Conservation (phyloP, 352 stramenopile species). For the Sclerospora graminicola region DNA sequence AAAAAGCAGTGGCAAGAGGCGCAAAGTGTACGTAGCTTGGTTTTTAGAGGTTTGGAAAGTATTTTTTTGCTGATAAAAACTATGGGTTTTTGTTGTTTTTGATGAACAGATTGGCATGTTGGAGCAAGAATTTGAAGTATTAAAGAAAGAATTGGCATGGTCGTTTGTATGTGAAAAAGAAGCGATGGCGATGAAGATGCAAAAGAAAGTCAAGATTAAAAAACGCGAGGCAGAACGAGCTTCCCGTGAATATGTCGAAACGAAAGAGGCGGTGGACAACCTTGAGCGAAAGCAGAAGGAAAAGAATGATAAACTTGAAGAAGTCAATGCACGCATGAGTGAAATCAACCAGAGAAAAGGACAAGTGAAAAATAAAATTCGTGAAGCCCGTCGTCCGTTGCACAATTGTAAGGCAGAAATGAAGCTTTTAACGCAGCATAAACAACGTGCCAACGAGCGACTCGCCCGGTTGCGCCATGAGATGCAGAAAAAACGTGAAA, state of each 20-base stretch:
- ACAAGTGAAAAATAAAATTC: slow-evolving; percentile 47
- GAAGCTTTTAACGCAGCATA: slow-evolving; percentile 44
- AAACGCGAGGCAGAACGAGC: slow-evolving; percentile 31
- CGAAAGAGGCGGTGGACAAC: slow-evolving; percentile 30
- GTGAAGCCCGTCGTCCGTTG: slow-evolving; percentile 48
- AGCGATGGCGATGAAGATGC: slow-evolving; percentile 28
- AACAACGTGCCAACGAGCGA: slow-evolving; percentile 35
- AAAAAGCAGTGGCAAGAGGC: slow-evolving; percentile 55
- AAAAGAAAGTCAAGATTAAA: slow-evolving; percentile 48
- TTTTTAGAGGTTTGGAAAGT: neutral
- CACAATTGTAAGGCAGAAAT: slow-evolving; percentile 58
- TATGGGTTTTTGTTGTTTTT: neutral
- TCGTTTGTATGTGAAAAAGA: slow-evolving; percentile 76
- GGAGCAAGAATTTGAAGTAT: slow-evolving; percentile 52
- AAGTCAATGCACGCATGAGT: slow-evolving; percentile 28
- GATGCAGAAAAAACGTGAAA: slow-evolving; percentile 38
- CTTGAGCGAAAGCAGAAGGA: slow-evolving; percentile 51
- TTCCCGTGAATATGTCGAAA: slow-evolving; percentile 32
- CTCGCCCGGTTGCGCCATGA: slow-evolving; percentile 41
- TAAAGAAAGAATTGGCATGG: slow-evolving; percentile 77
- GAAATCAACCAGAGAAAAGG: slow-evolving; percentile 39
- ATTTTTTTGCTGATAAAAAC: neutral
- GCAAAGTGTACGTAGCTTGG: slow-evolving; percentile 29
- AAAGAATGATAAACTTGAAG: slow-evolving; percentile 55
- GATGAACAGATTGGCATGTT: slow-evolving; percentile 53